Evolutionary conservation across 331 rosid species (phyloP), one percentile per base, ranked within the genome.

Genomic region (Quercus tomentella): DNA sequence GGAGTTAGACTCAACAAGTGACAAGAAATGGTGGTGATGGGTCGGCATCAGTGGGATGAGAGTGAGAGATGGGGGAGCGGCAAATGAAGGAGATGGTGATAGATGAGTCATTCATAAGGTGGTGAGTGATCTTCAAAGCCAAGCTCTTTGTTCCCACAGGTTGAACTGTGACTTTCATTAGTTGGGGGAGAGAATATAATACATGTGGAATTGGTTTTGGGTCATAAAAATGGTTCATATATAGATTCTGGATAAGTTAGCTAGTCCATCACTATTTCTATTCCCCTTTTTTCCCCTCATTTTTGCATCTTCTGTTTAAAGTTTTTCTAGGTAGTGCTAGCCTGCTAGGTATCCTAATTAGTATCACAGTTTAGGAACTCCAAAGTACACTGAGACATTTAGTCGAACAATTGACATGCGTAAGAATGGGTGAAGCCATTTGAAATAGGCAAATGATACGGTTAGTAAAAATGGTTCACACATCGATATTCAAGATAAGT

Each of bases 81-180:
- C 76, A 31, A 75, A 79, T 26, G 31, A 56, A 33, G 56, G 76
- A 56, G 76, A 77, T 35, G 82, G 37, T 55, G 85, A 70, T n/a
- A 11, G 75, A 67, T 25, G 7, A 18, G 56, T 65, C 7, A 28
- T 31, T 71, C 28, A 58, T n/a, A 58, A 2, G 17, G 11, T 9
- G 77, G 21, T 65, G 22, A 68, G 80, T 72, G 87, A 77, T 74
- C 88, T 88, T 90, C 73, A 58, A 90, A 83, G 91, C 76, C 80
- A 83, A 84, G 87, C 72, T 79, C 80, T 77, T 56, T 43, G 4
- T 35, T 18, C 33, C 22, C 28, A 43, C 28, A 37, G 49, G 94
- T 77, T 88, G 81, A 83, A 82, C 6, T 52, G 90, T 86, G 74
- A 23, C 81, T 85, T 82, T 90, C 94, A 28, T 76, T 83, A 72